Evolutionary conservation across 768 basidiomycete species (phyloP), one percentile per base, ranked within the genome.

Genomic region (Amanita subjunquillea): DNA sequence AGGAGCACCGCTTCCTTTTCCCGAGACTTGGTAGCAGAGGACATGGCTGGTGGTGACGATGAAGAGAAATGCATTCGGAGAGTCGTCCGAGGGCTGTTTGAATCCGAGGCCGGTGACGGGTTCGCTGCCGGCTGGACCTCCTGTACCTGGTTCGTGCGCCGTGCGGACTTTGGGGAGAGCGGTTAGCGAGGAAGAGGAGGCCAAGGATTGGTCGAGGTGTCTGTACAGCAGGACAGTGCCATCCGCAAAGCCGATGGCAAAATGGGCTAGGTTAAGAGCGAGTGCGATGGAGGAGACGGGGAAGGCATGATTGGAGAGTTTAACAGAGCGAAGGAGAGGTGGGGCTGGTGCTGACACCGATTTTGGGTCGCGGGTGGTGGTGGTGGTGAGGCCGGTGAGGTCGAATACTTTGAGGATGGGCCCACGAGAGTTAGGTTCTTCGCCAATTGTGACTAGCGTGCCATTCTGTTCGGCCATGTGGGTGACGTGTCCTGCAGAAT

Each of bases 101-200:
- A 98, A 95, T 0, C 91, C 92, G 2, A 98, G 78, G 3, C 89
- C 93, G 0, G 95, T 97, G 51, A 98, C 84, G 1, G 95, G 93
- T 62, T 99, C 94, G 0, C 23, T 49, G 22, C 48, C 48, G 1
- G n/a, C 25, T 5, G 81, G 76, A 4, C 37, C 5, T 23, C 36
- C 34, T 36, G 25, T 23, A 6, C 22, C 20, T 9, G 50, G 41
- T 59, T 97, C 91, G 61, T 91, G 89, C 2, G 98, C 72, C 0
- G 83, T 75, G 22, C 88, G 82, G 8, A 86, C 78, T 69, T 96
- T 97, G 0, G 92, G 92, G n/a, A 97, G 68, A 5, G 83, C 67
- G 10, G 84, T 83, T 9, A 91, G 70, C 4, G 86, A 76, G 15
- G 74, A 67, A 9, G 83, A 80, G 43, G 88, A 80, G 2, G 84